Base-by-base conservation (phyloP, 805 yeast genomes). In the Jamesozyma gamospora region DNA sequence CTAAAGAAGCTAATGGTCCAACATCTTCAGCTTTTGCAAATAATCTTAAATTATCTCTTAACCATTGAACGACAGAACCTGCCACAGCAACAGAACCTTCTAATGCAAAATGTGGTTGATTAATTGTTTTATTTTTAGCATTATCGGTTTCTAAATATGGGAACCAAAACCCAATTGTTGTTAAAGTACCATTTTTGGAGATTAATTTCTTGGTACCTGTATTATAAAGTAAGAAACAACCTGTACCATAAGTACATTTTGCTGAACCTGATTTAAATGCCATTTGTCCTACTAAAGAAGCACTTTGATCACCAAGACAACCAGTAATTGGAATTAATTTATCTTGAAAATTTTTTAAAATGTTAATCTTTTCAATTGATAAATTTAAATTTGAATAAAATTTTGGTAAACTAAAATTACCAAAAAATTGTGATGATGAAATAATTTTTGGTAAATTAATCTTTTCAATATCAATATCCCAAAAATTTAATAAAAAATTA, bases 81-180 rank as follows among this genome's bases (percentile, higher is more conserved):
- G 96, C 96, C 39, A 87, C 96, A 3, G 96, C 94, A 53, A 90
- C 84, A 7, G 96, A 86, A 38, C 97, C 97, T 64, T 88, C 97
- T 38, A 88, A 67, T 11, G 96, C 96, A 63, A 75, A 88, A 48
- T 82, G 86, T 5, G 96, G 94, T 50, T 71, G 60, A 21, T 43
- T 42, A 13, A 41, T 25, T 43, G 65, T 60, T 25, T 45, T 41
- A n/a, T n/a, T n/a, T n/a, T n/a, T n/a, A 21, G 5, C 8, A 21
- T 21, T 21, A 5, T 44, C 43, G 41, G 63, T 62, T 11, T 53
- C 55, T 42, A 82, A 61, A 40, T 70, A 69, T 30, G 92, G 90
- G 64, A 88, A 82, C 84, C 95, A 85, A 67, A 74, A 90, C 2
- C 90, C 95, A 39, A 87, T 73, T 1, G 96, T 88, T 32, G 96